A percentile compares a stretch with the other conserved stretches of the same genome.
phyloP scores from a whole-genome alignment of 129 eudicot species.

The Flaveria sonorensis region DNA sequence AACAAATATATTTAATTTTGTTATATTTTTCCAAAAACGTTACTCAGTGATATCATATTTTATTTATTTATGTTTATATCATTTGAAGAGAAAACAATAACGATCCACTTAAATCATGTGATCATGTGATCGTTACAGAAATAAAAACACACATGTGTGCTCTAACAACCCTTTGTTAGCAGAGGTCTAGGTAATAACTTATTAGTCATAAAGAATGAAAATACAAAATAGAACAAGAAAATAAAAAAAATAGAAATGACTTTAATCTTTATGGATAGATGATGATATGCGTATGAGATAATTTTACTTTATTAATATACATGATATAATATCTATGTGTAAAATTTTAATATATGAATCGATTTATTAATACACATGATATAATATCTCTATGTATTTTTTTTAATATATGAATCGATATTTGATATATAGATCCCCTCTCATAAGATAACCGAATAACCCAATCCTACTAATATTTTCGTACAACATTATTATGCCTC shows the following conservation, averaged over 20 bases:
- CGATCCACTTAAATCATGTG: background rate
- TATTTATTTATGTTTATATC: no score
- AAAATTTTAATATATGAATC: no score
- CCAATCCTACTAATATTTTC: background rate
- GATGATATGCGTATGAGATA: background rate
- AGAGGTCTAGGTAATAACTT: no score
- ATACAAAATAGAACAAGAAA: no score
- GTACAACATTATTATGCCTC: background rate
- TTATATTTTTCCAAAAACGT: no score
- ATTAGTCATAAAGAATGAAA: no score
- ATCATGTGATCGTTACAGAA: background rate
- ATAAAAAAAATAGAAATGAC: no score
- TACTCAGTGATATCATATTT: background rate
- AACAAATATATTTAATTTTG: background rate
- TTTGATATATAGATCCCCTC: background rate
- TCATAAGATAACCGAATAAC: background rate
- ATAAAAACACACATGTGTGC: background rate
- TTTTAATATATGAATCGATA: no score
- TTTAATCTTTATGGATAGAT: no score
- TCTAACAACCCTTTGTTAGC: background rate
- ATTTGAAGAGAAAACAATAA: no score
- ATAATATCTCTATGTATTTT: no score
- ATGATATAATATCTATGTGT: no score
- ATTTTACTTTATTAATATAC: background rate
- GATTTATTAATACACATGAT: background rate